Conservation (phyloP, 306 rosid species). For the Acacia confusa region DNA sequence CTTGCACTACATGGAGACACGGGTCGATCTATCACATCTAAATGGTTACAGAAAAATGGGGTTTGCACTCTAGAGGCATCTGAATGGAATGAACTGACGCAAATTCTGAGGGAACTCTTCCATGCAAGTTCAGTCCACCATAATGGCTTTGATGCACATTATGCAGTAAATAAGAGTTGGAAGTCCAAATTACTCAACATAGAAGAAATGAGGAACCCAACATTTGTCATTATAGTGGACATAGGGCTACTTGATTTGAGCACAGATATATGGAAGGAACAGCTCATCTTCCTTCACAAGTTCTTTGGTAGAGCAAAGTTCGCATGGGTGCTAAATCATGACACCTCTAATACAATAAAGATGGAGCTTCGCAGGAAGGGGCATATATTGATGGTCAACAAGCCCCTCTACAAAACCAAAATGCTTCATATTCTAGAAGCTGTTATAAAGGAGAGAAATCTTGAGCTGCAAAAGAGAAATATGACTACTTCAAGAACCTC, state of each 20-base stretch:
- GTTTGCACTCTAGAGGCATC: conserved; percentile 74
- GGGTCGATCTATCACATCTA: conserved; percentile 71
- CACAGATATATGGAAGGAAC: conserved; percentile 99
- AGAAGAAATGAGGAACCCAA: conserved; percentile 66
- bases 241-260: conserved; percentile 88
- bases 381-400: conserved; percentile 69
- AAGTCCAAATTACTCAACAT: conserved; percentile 55
- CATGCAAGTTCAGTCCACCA: conserved; percentile 45
- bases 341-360: conserved; percentile 78
- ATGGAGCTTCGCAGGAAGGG: conserved; percentile 88
- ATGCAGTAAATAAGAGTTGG: conserved; percentile 47
- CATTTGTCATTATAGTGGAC: conserved; percentile 74
- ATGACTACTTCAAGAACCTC: conserved; percentile 37
- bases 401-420: conserved; percentile 83
- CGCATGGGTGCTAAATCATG: conserved; percentile 90
- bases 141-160: conserved; percentile 62
- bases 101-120: conserved; percentile 74
- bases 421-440: conserved; percentile 83
- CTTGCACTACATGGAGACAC: conserved; percentile 77
- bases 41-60: conserved; percentile 78
- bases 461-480: conserved; percentile 59
- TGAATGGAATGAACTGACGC: conserved; percentile 96
- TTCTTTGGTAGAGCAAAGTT: conserved; percentile 82
- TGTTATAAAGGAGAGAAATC: conserved; percentile 65
- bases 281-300: conserved; percentile 76